Percentiles rank a stretch among this genome's conserved stretches.
phyloP scores from a whole-genome alignment of 495 filamentous ascomycete species.

The Schizothecium vesticola region DNA sequence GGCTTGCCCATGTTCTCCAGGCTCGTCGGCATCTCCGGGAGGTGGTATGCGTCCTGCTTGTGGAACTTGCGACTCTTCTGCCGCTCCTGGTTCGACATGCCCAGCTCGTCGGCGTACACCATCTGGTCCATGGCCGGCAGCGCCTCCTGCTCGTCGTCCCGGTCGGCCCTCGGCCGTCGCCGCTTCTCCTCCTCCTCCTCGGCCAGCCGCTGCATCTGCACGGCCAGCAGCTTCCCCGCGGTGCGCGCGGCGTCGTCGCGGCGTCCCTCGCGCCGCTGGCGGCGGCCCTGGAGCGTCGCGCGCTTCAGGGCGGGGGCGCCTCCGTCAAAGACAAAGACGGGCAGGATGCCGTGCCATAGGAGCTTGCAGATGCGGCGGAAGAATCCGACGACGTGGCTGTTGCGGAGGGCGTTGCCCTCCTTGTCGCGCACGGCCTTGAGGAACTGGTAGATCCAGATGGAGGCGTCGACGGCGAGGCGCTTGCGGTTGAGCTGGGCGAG shows the following conservation, averaged over 20 bases:
- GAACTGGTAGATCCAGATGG: constrained; percentile 99
- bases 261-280: constrained; percentile 76
- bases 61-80: constrained; percentile 70
- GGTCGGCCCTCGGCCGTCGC: constrained; percentile 29
- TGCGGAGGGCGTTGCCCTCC: constrained; percentile 93
- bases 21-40: constrained; percentile 72
- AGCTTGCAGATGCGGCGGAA: constrained; percentile 97
- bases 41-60: constrained; percentile 90
- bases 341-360: constrained; percentile 90
- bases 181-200: constrained; percentile 74
- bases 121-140: constrained; percentile 58
- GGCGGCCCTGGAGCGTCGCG: constrained; percentile 76
- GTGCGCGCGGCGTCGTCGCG: constrained; percentile 89
- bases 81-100: constrained; percentile 74
- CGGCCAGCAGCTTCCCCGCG: constrained; percentile 80
- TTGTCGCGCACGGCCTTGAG: constrained; percentile 97
- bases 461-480: constrained; percentile 92
- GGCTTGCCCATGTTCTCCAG: constrained; percentile 81
- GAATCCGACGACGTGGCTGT: constrained; percentile 93
- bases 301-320: constrained; percentile 88
- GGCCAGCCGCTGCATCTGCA: constrained; percentile 83
- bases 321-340: constrained; percentile 97
- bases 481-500: constrained; percentile 93
- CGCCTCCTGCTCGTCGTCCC: constrained; percentile 57
- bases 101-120: constrained; percentile 83